Conservation (phyloP, 768 basidiomycete species). For the Amanita thiersii region DNA sequence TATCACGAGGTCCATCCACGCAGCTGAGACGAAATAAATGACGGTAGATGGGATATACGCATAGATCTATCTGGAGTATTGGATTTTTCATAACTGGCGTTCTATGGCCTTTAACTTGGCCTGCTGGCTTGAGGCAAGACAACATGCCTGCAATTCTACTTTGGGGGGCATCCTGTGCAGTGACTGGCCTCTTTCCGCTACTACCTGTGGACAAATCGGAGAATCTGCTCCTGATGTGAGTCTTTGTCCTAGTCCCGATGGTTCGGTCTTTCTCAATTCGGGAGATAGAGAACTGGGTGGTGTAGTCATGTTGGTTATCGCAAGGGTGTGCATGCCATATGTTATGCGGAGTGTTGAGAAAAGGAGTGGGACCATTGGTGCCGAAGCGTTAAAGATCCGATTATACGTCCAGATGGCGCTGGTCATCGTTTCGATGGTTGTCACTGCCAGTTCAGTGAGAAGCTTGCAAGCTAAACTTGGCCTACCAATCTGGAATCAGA, state of each 20-base stretch:
- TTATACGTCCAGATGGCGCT: slow-evolving; percentile 31
- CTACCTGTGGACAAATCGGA: slow-evolving; percentile 69
- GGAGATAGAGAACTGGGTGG: slow-evolving; percentile 39
- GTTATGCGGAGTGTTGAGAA: slow-evolving; percentile 8
- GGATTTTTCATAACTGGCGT: slow-evolving; percentile 54
- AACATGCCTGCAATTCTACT: slow-evolving; percentile 17
- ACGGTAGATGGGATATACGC: slow-evolving; percentile 71
- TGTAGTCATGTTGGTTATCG: slow-evolving; percentile 29
- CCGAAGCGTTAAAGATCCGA: background rate
- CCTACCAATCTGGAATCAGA: slow-evolving; percentile 52
- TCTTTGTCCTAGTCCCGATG: slow-evolving; percentile 8
- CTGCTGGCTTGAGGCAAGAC: slow-evolving; percentile 19
- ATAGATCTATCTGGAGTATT: slow-evolving; percentile 65
- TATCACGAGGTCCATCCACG: background rate
- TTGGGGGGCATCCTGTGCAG: slow-evolving; percentile 46
- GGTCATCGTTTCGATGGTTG: slow-evolving; percentile 35
- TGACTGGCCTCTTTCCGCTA: slow-evolving; percentile 61
- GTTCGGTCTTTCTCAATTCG: background rate
- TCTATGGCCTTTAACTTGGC: slow-evolving; percentile 62
- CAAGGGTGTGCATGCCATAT: slow-evolving; percentile 12
- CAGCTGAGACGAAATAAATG: no score
- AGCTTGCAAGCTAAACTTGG: slow-evolving; percentile 62
- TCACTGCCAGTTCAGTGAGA: slow-evolving; percentile 50
- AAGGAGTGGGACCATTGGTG: slow-evolving; percentile 2
- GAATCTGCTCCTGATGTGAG: slow-evolving; percentile 51